These are phyloP conservation scores for Carex parvula DNA, from an alignment of 176 grass and related monocot genomes.

Conservation along the genomic window DNA sequence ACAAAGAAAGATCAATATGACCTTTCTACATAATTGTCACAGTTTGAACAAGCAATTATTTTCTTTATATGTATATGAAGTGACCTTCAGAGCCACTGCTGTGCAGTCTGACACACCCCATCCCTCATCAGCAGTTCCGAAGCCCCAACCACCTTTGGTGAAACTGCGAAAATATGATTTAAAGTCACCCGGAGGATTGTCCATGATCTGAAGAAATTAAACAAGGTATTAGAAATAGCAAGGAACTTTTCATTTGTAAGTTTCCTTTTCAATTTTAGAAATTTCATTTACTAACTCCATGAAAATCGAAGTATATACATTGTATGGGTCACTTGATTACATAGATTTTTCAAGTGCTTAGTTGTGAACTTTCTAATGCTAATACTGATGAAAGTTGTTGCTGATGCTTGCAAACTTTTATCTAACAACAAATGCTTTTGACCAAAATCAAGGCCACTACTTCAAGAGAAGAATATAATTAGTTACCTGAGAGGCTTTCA, in stretches of 20 bases:
- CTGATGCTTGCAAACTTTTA: no score
- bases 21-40: background rate
- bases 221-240: background rate
- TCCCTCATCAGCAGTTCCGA: slow-evolving; percentile 49
- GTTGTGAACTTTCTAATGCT: no score
- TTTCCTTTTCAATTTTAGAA: no score
- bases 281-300: no score
- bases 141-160: slow-evolving; percentile 64
- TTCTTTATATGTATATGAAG: background rate
- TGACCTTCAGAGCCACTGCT: slow-evolving; percentile 62
- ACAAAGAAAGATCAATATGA: background rate
- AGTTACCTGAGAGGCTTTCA: slow-evolving; percentile 61
- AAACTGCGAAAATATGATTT: slow-evolving; percentile 35
- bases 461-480: no score
- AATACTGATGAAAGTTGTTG: no score
- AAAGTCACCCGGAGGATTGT: slow-evolving; percentile 55
- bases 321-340: no score
- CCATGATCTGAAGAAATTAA: slow-evolving; percentile 43
- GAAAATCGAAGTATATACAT: no score
- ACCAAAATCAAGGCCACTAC: no score
- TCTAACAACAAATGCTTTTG: no score
- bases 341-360: no score
- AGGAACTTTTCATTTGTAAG: no score
- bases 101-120: slow-evolving; percentile 74
- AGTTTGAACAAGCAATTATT: background rate